Conservation (phyloP, 805 yeast genomes). For the Metschnikowia noctiluminum region DNA sequence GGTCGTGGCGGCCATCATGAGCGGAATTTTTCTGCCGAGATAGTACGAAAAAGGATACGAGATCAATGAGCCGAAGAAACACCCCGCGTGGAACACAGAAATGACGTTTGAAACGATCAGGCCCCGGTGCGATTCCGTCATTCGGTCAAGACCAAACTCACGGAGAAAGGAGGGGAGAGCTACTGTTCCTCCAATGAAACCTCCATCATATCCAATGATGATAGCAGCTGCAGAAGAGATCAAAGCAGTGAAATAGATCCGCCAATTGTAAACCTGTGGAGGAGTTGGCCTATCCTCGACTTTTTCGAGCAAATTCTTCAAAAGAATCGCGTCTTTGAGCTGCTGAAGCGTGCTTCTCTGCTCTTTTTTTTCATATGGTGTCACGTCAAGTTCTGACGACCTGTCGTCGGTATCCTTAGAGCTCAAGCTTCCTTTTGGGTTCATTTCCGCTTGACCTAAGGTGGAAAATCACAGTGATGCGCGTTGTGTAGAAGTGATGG, state of each 20-base stretch:
- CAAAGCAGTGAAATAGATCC: slow-evolving; percentile 33
- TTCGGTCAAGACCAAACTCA: slow-evolving; percentile 31
- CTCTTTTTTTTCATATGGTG: slow-evolving; percentile 1
- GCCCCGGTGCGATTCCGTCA: slow-evolving; percentile 20
- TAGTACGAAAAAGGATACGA: slow-evolving; percentile 36
- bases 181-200: slow-evolving; percentile 40
- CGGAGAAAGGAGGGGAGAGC: slow-evolving; percentile 29
- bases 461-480: not conserved
- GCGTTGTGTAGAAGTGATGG: too few species aligned
- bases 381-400: slow-evolving; percentile 1
- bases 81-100: slow-evolving; percentile 39
- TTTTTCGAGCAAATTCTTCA: slow-evolving; percentile 25
- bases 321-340: slow-evolving; percentile 13
- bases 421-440: not conserved
- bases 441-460: not conserved
- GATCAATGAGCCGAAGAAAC: slow-evolving; percentile 38
- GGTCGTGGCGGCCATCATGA: slow-evolving; percentile 29
- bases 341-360: slow-evolving; percentile 8
- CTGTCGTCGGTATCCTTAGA: slow-evolving; percentile 4
- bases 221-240: slow-evolving; percentile 39
- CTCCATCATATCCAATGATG: slow-evolving; percentile 41
- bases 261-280: slow-evolving; percentile 33
- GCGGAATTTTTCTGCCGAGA: slow-evolving; percentile 30
- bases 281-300: slow-evolving; percentile 41
- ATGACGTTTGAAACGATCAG: slow-evolving; percentile 31